Conservation (phyloP, 495 filamentous ascomycete species). For the Penicillium canariense region DNA sequence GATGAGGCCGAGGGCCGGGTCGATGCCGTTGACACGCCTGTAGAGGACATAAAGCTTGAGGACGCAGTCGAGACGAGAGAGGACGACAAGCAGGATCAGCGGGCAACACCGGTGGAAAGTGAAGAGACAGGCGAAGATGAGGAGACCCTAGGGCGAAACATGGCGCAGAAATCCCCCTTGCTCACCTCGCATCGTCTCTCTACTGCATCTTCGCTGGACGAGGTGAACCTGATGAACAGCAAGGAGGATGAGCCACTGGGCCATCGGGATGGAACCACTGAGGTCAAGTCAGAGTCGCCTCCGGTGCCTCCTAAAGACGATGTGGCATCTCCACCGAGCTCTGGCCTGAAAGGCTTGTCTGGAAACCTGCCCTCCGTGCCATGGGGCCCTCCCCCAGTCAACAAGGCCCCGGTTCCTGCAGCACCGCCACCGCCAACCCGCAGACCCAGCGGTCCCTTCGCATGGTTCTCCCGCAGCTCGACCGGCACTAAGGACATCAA, state of each 20-base stretch:
- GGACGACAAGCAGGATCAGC: slow-evolving; percentile 22
- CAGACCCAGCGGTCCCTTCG: slow-evolving; percentile 77
- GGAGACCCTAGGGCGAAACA: slow-evolving; percentile 34
- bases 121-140: slow-evolving; percentile 23
- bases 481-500: slow-evolving; percentile 58
- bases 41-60: slow-evolving; percentile 11
- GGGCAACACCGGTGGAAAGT: slow-evolving; percentile 12
- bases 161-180: slow-evolving; percentile 50
- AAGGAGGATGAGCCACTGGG: slow-evolving; percentile 39
- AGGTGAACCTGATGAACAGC: slow-evolving; percentile 64
- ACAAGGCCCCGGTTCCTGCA: slow-evolving; percentile 39
- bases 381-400: slow-evolving; percentile 45
- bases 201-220: slow-evolving; percentile 59
- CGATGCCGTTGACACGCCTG: not conserved
- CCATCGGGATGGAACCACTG: slow-evolving; percentile 19
- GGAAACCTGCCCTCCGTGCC: slow-evolving; percentile 51
- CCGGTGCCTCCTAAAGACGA: slow-evolving; percentile 53
- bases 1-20: slow-evolving; percentile 8
- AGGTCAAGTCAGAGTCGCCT: slow-evolving; percentile 41
- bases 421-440: slow-evolving; percentile 50
- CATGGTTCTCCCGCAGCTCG: slow-evolving; percentile 79
- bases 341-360: slow-evolving; percentile 49
- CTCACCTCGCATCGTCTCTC: slow-evolving; percentile 63
- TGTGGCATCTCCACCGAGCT: slow-evolving; percentile 33
- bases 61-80: slow-evolving; percentile 10